Evolutionary conservation across 371 early-diverging fungal genomes (phyloP).

Genomic region (Neoconidiobolus thromboides): DNA sequence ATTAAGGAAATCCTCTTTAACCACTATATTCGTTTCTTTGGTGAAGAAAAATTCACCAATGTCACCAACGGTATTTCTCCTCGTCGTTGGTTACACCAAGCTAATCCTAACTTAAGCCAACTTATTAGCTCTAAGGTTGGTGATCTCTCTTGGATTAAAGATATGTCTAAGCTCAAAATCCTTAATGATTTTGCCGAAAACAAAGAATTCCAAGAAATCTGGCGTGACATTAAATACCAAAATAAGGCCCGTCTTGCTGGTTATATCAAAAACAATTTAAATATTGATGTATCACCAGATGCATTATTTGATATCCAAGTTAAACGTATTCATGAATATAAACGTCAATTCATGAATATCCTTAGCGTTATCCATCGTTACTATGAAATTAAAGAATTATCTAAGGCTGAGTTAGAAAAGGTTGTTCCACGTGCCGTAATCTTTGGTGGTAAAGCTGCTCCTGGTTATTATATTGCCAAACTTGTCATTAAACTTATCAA

Average conservation of each 20-base stretch:
- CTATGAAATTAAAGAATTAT: slow-evolving; percentile 48
- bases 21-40: slow-evolving; percentile 70
- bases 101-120: slow-evolving; percentile 58
- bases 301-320: slow-evolving; percentile 86
- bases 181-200: slow-evolving; percentile 40
- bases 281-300: slow-evolving; percentile 49
- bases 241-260: slow-evolving; percentile 76
- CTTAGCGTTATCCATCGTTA: slow-evolving; percentile 77
- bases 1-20: slow-evolving; percentile 59
- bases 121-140: slow-evolving; percentile 62
- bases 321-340: slow-evolving; percentile 91
- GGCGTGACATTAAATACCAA: slow-evolving; percentile 63
- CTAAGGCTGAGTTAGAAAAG: slow-evolving; percentile 28
- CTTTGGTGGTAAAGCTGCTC: slow-evolving; percentile 72
- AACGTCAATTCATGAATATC: slow-evolving; percentile 93
- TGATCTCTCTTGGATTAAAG: slow-evolving; percentile 45
- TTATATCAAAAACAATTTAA: slow-evolving; percentile 40
- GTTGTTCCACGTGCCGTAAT: slow-evolving; percentile 60
- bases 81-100: slow-evolving; percentile 81
- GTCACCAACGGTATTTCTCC: slow-evolving; percentile 90
- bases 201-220: slow-evolving; percentile 43
- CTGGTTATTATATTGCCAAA: slow-evolving; percentile 91
- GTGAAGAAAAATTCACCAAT: slow-evolving; percentile 68
- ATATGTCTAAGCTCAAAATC: slow-evolving; percentile 35
- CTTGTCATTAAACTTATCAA: slow-evolving; percentile 89